Conservation (phyloP, 2,329 filamentous ascomycete species). For the Didymella pomorum region DNA sequence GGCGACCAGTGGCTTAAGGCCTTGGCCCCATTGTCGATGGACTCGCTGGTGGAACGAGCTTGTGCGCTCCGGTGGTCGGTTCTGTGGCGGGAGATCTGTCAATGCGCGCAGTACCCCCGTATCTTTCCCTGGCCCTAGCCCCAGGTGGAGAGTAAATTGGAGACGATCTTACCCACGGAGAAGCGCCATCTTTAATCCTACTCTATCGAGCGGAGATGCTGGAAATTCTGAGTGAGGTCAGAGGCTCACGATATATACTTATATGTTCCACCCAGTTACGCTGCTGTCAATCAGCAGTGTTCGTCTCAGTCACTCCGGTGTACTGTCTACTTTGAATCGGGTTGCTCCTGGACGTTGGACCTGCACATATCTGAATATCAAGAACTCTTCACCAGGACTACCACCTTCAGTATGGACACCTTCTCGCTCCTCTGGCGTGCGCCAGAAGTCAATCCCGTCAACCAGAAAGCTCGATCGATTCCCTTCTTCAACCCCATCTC, state of each 20-base stretch:
- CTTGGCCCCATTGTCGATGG: constrained; percentile 3
- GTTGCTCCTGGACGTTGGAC: neutral
- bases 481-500: constrained; percentile 75
- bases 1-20: constrained; percentile 1
- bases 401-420: constrained; percentile 24
- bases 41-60: neutral
- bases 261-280: constrained; percentile 1
- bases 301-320: constrained; percentile 1
- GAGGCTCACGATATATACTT: constrained; percentile 8
- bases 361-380: neutral
- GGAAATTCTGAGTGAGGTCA: constrained; percentile 15
- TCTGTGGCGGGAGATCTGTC: constrained; percentile 13
- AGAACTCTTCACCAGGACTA: neutral
- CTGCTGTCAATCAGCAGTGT: neutral
- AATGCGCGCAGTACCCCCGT: constrained; percentile 8
- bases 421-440: constrained; percentile 46
- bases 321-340: neutral
- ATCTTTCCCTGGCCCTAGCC: constrained; percentile 7
- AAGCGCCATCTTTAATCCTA: constrained; percentile 8
- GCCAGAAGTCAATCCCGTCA: constrained; percentile 81
- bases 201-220: constrained; percentile 21
- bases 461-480: constrained; percentile 78
- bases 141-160: constrained; percentile 12
- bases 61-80: neutral
- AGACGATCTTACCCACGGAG: constrained; percentile 20